Percentiles rank a stretch among this genome's conserved stretches.
These are phyloP conservation scores for Corinectria fuckeliana DNA, from an alignment of 2,329 filamentous ascomycete species.

Conservation along the genomic window DNA sequence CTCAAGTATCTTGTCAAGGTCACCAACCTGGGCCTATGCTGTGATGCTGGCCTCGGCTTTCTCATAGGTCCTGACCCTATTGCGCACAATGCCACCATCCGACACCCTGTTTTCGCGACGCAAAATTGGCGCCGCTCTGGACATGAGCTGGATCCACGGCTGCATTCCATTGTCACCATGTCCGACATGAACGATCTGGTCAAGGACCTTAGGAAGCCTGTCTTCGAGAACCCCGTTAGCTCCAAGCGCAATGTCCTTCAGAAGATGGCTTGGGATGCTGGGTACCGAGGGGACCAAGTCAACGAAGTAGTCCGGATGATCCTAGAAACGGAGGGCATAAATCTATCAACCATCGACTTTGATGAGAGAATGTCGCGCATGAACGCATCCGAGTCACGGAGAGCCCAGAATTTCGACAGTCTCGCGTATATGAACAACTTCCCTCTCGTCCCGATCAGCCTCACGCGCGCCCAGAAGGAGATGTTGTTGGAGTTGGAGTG, in stretches of 20 bases:
- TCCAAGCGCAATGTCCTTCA: slow-evolving; percentile 43
- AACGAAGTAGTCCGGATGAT: slow-evolving; percentile 45
- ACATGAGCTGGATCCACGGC: slow-evolving; percentile 18
- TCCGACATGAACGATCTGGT: slow-evolving; percentile 35
- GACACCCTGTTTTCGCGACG: slow-evolving; percentile 45
- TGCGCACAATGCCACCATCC: slow-evolving; percentile 49
- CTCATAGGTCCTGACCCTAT: slow-evolving; percentile 66
- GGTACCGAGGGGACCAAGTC: slow-evolving; percentile 40
- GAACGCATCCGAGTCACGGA: slow-evolving; percentile 24
- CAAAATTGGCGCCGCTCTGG: slow-evolving; percentile 34
- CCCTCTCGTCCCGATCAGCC: slow-evolving; percentile 57
- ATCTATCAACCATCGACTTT: slow-evolving; percentile 40
- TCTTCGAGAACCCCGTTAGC: slow-evolving; percentile 35
- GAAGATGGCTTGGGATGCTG: slow-evolving; percentile 48
- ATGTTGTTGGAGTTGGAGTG: slow-evolving; percentile 73
- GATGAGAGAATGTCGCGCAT: slow-evolving; percentile 39
- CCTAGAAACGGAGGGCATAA: slow-evolving; percentile 43
- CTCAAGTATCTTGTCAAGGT: slow-evolving; percentile 62
- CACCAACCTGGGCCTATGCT: slow-evolving; percentile 69
- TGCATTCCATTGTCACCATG: slow-evolving; percentile 29
- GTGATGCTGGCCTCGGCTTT: slow-evolving; percentile 73
- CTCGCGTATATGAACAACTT: slow-evolving; percentile 35
- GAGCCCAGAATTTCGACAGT: slow-evolving; percentile 26
- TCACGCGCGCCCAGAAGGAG: slow-evolving; percentile 70
- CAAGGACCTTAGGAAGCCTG: slow-evolving; percentile 29